Evolutionary conservation across 495 filamentous ascomycete genomes (phyloP), one percentile per base, ranked within the genome.

Genomic region (Xylaria palmicola): DNA sequence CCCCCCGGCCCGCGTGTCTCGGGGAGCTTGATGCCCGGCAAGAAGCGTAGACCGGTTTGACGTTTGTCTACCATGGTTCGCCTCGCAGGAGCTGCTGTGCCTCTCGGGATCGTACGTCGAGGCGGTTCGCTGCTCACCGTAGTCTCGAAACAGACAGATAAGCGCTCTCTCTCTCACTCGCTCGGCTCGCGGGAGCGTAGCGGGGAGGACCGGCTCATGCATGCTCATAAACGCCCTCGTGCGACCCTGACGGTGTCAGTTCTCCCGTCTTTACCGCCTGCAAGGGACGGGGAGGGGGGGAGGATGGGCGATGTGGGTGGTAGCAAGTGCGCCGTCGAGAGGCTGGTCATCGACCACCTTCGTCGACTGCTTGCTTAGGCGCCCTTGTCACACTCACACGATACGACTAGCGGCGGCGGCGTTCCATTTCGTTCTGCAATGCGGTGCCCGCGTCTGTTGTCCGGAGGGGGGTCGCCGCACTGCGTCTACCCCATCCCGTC

Each of bases 71-170:
- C 6, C 32, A 36, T 36, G 12, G 12, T n/a, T 55, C 32, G 34
- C 20, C 5, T 55, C 50, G 24, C 6, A 37, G 48, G 48, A 37
- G 8, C 20, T 52, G 32, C 49, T 52, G 30, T 52, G 49, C 49
- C 30, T 6, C 29, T 37, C 13, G 19, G 32, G 12, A 48, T 26
- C 17, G 24, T 15, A 13, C n/a, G 36, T 55, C 36, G 51, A 37
- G 4, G 52, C n/a, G 6, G 7, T 22, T n/a, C n/a, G n/a, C n/a
- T 3, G 20, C 20, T n/a, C n/a, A 32, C 27, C 27, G 47, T 13
- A n/a, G 47, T 50, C 47, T 50, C 47, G 47, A 50, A 50, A 50
- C n/a, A 32, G 47, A n/a, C 29, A 32, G 47, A n/a, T 17, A 50
- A 50, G 47, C 29, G 30, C 47, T 34, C 44, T 26, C 47, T 50